phyloP scores from a whole-genome alignment of 208 protist genomes.

The Leishmania guyanensis region DNA sequence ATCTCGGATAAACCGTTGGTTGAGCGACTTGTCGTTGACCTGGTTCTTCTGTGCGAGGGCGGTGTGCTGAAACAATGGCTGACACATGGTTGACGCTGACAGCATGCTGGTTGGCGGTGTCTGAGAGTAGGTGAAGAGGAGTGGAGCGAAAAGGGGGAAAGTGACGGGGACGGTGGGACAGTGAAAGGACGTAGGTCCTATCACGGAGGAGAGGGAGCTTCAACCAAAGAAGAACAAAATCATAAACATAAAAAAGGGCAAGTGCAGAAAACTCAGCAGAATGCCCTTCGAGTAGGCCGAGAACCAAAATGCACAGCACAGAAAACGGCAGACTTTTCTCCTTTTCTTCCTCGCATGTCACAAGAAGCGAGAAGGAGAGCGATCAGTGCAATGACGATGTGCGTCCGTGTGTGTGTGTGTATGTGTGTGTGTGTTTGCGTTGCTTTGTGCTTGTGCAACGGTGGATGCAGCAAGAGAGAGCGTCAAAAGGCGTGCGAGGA shows the following conservation, averaged over 20 bases:
- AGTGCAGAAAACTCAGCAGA: neutral
- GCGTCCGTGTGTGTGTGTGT: neutral
- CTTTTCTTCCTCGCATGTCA: neutral
- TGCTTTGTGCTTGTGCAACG: neutral
- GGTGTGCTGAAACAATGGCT: neutral
- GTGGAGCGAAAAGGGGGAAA: neutral
- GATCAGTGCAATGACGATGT: neutral
- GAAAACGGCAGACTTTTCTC: neutral
- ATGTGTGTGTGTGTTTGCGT: neutral
- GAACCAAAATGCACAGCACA: neutral
- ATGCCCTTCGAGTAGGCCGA: neutral
- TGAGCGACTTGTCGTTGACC: conserved; percentile 33
- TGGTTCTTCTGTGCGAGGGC: conserved; percentile 25
- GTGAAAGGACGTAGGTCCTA: neutral
- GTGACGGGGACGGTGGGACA: neutral
- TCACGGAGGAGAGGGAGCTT: neutral
- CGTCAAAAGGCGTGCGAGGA: neutral
- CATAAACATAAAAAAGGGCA: too few species aligned
- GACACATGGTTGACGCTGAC: neutral
- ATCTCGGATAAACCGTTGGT: conserved; percentile 22
- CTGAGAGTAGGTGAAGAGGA: neutral
- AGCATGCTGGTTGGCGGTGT: neutral
- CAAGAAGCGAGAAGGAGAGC: neutral
- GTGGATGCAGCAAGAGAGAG: neutral
- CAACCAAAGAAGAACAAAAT: too few species aligned